Base-by-base conservation (phyloP, 2,329 filamentous ascomycete species). In the Botrytis byssoidea region DNA sequence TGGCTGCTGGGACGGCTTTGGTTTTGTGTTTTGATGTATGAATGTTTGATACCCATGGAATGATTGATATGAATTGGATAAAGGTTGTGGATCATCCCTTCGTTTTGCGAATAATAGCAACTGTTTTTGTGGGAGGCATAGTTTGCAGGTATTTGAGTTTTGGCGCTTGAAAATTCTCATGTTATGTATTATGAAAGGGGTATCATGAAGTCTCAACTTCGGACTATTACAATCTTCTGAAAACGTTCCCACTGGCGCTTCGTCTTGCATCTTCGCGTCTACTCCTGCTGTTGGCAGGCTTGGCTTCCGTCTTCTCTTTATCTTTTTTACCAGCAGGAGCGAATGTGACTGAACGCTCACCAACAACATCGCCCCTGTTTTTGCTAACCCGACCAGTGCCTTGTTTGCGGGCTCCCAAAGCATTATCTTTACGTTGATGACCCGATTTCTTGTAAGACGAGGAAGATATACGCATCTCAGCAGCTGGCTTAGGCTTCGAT, bases 181-280 rank as follows among this genome's bases (percentile, higher is more conserved):
- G 6, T 46, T 66, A 46, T 72, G 55, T 72, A 61, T 51, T 68
- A 69, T 61, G 25, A 68, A 69, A 72, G 42, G 71, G 71, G 71
- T 72, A 72, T 72, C 71, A 69, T 72, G 57, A 72, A 44, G 57
- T 35, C 40, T 68, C 40, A 69, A 61, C 63, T 69, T 72, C 64
- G 48, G 57, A 60, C 68, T 71, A 73, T 79, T 84, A 91, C 85
- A 93, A 86, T 79, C 86, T 87, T 81, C 91, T 88, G 82, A 94
- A 93, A 59, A 90, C 90, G 83, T 95, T 95, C 70, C 87, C 88
- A 82, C 92, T 94, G 69, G 93, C 93, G 82, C 91, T 94, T 79
- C 92, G 85, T 79, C 92, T 88, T 42, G 81, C 81, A 46, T 82
- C 80, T 40, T 81, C 81, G 37, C 80, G 77, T 75, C 80, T 79